phyloP scores from a whole-genome alignment of 2,329 filamentous ascomycete genomes.

The Aureobasidium subglaciale region DNA sequence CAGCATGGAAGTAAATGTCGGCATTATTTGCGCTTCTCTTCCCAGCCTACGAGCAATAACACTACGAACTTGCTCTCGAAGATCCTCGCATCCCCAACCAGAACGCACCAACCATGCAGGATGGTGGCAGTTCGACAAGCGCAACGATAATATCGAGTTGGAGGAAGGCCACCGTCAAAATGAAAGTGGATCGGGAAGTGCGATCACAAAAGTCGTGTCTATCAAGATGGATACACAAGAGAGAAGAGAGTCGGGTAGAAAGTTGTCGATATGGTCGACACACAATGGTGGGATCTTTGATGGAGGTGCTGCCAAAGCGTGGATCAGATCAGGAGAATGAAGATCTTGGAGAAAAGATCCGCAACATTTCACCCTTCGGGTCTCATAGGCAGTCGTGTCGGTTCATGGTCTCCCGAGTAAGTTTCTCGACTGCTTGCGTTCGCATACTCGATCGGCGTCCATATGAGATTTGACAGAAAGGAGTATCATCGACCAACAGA shows the following conservation, averaged over 20 bases:
- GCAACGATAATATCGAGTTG: neutral
- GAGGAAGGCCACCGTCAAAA: neutral
- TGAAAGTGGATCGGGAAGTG: neutral
- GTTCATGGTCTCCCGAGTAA: too few species aligned
- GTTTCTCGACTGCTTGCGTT: too few species aligned
- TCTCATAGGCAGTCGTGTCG: too few species aligned
- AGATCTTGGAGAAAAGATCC: too few species aligned
- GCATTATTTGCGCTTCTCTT: conserved; percentile 24
- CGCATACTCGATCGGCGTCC: too few species aligned
- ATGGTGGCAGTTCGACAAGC: neutral
- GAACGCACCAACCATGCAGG: neutral
- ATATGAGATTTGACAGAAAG: too few species aligned
- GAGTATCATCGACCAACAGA: too few species aligned
- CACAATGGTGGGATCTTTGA: neutral
- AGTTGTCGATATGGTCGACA: neutral
- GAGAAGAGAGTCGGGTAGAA: neutral
- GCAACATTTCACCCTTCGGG: too few species aligned
- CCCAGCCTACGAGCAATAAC: conserved; percentile 25
- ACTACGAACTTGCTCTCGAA: conserved; percentile 19
- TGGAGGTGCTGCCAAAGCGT: neutral
- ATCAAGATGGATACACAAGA: neutral
- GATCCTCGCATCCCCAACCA: neutral
- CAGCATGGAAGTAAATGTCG: conserved; percentile 24
- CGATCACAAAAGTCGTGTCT: neutral
- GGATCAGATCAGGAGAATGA: neutral